A percentile compares a stretch with the other conserved stretches of the same genome.
Conservation (phyloP, 2,329 filamentous ascomycete genomes). For the Cytospora piceae region DNA sequence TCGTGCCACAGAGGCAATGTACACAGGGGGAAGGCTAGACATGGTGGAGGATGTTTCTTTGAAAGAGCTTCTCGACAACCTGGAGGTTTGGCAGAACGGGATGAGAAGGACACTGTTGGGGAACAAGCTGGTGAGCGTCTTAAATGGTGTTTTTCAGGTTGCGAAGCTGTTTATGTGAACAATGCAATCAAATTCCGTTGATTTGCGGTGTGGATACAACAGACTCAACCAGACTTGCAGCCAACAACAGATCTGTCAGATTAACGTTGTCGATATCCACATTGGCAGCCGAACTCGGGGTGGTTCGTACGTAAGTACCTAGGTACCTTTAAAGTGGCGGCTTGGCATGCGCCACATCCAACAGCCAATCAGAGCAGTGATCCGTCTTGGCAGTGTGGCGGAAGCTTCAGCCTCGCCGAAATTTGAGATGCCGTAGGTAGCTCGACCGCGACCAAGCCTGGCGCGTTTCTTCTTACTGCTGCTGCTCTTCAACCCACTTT, state of each 20-base stretch:
- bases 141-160: constrained; percentile 9
- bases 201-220: constrained; percentile 15
- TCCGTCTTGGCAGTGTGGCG: constrained; percentile 16
- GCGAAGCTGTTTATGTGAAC: neutral
- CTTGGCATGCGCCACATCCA: constrained; percentile 1
- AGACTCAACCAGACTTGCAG: constrained; percentile 12
- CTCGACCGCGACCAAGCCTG: constrained; percentile 18
- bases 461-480: neutral
- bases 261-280: constrained; percentile 15
- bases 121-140: constrained; percentile 13
- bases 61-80: constrained; percentile 13
- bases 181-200: constrained; percentile 15
- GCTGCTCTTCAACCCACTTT: neutral
- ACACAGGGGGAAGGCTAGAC: constrained; percentile 83
- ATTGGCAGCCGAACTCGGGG: constrained; percentile 27
- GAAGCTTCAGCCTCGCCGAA: constrained; percentile 30
- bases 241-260: constrained; percentile 5
- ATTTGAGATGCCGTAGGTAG: constrained; percentile 26
- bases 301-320: neutral
- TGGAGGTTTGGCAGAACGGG: constrained; percentile 6
- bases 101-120: neutral
- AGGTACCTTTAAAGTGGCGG: constrained; percentile 10
- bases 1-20: constrained; percentile 90
- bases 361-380: constrained; percentile 12
- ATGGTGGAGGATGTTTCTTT: constrained; percentile 52